A percentile compares a stretch with the other conserved stretches of the same genome.
phyloP scores from a whole-genome alignment of 2,329 filamentous ascomycete genomes.

The Diaporthe destruens region DNA sequence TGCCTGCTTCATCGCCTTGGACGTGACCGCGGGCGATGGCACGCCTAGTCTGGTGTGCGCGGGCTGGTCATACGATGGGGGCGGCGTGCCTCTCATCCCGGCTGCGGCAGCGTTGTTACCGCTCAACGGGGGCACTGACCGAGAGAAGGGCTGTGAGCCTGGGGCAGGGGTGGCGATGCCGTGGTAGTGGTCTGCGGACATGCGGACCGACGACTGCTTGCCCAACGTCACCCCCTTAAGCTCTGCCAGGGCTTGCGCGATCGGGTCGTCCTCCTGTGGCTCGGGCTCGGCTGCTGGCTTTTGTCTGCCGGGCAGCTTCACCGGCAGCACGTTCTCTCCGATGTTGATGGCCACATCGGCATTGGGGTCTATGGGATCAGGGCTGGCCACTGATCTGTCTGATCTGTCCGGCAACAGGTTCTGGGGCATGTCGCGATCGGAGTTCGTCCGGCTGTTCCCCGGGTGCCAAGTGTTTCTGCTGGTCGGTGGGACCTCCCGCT shows the following conservation, averaged over 20 bases:
- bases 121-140: conserved; percentile 56
- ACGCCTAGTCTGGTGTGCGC: conserved; percentile 85
- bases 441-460: conserved; percentile 40
- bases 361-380: conserved; percentile 89
- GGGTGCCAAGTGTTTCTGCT: conserved; percentile 73
- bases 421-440: conserved; percentile 55
- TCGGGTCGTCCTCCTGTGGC: conserved; percentile 81
- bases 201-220: conserved; percentile 84
- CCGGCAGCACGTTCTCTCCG: conserved; percentile 95
- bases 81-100: conserved; percentile 79
- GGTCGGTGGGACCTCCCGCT: conserved; percentile 70
- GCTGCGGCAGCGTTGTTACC: conserved; percentile 61
- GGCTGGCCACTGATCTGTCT: conserved; percentile 69
- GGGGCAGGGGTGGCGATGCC: conserved; percentile 89
- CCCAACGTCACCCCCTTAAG: conserved; percentile 82
- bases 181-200: conserved; percentile 95
- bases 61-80: conserved; percentile 86
- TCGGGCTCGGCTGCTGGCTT: conserved; percentile 56
- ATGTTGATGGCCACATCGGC: conserved; percentile 94
- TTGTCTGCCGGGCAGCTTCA: conserved; percentile 80
- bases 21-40: conserved; percentile 91
- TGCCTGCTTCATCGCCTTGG: conserved; percentile 94
- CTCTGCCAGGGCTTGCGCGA: conserved; percentile 91
- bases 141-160: conserved; percentile 58
- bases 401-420: conserved; percentile 56